Conservation (phyloP, 1,139 yeast genomes). For the Nadsonia starkeyi-henricii region DNA sequence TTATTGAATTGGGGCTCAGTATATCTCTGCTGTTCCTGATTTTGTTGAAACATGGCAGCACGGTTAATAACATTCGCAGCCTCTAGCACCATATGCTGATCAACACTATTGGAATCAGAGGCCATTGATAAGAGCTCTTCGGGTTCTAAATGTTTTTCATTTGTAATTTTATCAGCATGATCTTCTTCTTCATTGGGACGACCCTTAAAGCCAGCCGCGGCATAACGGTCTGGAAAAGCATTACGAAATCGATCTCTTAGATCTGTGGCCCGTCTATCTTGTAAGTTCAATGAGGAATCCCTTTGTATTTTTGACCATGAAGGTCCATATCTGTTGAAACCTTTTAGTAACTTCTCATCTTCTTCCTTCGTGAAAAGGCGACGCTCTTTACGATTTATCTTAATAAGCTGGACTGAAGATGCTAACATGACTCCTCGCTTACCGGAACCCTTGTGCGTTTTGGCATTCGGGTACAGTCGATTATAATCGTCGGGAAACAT, state of each 20-base stretch:
- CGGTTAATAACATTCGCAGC: not conserved
- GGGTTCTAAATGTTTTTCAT: not conserved
- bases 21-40: not conserved
- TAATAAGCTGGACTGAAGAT: slow-evolving; percentile 17
- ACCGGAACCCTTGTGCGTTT: slow-evolving; percentile 24
- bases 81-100: not conserved
- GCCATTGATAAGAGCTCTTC: not conserved
- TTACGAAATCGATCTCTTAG: slow-evolving; percentile 32
- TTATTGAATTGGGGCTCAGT: not conserved
- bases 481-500: slow-evolving; percentile 32
- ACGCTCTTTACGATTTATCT: slow-evolving; percentile 31
- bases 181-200: slow-evolving; percentile 9
- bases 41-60: not conserved
- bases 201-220: slow-evolving; percentile 32
- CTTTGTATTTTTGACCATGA: slow-evolving; percentile 73
- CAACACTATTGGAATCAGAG: not conserved
- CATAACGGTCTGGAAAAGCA: slow-evolving; percentile 31
- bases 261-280: slow-evolving; percentile 29
- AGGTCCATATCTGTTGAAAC: slow-evolving; percentile 63
- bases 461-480: slow-evolving; percentile 31
- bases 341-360: slow-evolving; percentile 53
- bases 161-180: not conserved
- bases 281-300: slow-evolving; percentile 24
- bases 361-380: slow-evolving; percentile 50
- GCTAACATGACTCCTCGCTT: slow-evolving; percentile 8